phyloP scores from a whole-genome alignment of 352 stramenopile species.

The Discostella stelligera region DNA sequence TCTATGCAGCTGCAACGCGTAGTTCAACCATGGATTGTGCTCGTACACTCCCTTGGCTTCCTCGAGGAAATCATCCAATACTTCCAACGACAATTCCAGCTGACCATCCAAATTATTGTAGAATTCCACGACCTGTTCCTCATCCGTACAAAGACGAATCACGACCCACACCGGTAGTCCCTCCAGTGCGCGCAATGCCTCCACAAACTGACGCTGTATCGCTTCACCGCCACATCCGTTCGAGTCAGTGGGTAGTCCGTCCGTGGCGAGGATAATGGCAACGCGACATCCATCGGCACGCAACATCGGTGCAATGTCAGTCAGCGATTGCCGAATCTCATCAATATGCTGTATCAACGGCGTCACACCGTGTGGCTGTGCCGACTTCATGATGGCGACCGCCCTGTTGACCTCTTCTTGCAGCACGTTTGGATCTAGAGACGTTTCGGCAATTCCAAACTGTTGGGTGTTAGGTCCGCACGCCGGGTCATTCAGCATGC shows the following conservation, averaged over 20 bases:
- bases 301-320: conserved; percentile 44
- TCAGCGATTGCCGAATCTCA: conserved; percentile 55
- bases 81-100: conserved; percentile 82
- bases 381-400: conserved; percentile 48
- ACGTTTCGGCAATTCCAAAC: conserved; percentile 62
- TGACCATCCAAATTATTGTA: conserved; percentile 83
- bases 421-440: conserved; percentile 22
- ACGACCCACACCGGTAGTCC: conserved; percentile 79
- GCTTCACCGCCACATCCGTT: conserved; percentile 25
- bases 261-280: conserved; percentile 68
- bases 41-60: conserved; percentile 76
- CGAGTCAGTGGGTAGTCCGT: conserved; percentile 65
- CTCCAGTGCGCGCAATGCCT: conserved; percentile 61
- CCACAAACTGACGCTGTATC: conserved; percentile 49
- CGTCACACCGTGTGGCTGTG: conserved; percentile 56
- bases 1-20: conserved; percentile 78
- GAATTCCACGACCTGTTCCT: conserved; percentile 78
- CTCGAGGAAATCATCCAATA: conserved; percentile 80
- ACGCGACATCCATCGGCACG: conserved; percentile 49
- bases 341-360: conserved; percentile 62
- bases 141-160: conserved; percentile 82
- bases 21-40: conserved; percentile 82
- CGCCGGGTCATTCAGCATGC: conserved; percentile 77
- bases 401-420: conserved; percentile 37
- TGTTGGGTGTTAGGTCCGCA: conserved; percentile 60